Evolutionary conservation across 768 basidiomycete species (phyloP), one percentile per base, ranked within the genome.

Genomic region (Suillus discolor): DNA sequence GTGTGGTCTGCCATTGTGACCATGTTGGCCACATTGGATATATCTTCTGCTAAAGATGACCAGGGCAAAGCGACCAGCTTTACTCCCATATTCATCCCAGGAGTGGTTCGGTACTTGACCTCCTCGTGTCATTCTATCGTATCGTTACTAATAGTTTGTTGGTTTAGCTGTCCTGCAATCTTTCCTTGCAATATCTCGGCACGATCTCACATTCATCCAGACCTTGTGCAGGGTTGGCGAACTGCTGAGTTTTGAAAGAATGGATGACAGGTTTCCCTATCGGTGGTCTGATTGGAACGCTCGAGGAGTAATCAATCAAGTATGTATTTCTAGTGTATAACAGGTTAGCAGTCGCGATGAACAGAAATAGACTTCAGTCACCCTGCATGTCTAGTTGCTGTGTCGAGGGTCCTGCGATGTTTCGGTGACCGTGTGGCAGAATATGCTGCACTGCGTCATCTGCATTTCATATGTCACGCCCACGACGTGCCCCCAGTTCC

Each of bases 1-100:
- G 23, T 23, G 7, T 75, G 74, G 74, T 65, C 72, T 20, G 70
- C 68, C 11, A 62, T 62, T 7, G 68, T 61, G 38, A 63, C 41
- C 23, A 70, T 75, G 63, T 51, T 75, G 0, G 55, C 67, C 18
- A 44, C 68, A 12, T 9, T 66, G 31, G 31, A 39, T 28, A 47
- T 66, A 9, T 36, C 44, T 1, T 38, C 54, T 20, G 54, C 65
- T 13, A 28, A 42, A 36, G 65, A 64, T n/a, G 62, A 64, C 16
- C 38, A 63, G 20, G 62, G 65, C 9, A 34, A 41, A n/a, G 62
- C 38, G 16, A 64, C 64, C 42, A n/a, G 28, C 15, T 53, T 66
- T 11, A 45, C 23, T 8, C 65, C 65, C 4, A 13, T 38, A 34
- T 66, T 63, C 25, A 45, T 51, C 6, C 6, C 31, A 15, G 62